These are phyloP conservation scores for carrot (Daucus carota) DNA, from an alignment of 129 eudicot genomes.

Conservation along the genomic window DNA sequence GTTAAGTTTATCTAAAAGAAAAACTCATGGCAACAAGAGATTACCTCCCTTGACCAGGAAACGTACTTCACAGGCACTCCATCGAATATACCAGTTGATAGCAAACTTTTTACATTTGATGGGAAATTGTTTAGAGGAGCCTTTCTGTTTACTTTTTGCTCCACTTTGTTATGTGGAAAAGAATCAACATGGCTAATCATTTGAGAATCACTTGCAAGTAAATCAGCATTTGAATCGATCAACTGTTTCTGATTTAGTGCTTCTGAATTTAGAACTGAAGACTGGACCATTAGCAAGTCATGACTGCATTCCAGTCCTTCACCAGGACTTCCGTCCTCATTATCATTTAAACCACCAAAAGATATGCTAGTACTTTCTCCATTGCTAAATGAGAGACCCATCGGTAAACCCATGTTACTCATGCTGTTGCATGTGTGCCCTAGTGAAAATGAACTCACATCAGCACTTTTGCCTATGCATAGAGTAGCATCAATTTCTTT, in stretches of 20 bases:
- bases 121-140: slow-evolving; percentile 77
- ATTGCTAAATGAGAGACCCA: slow-evolving; percentile 22
- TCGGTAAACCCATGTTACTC: slow-evolving; percentile 12
- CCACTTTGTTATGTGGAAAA: slow-evolving; percentile 16
- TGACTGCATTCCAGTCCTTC: slow-evolving; percentile 35
- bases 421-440: slow-evolving; percentile 15
- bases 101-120: slow-evolving; percentile 74
- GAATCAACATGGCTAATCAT: slow-evolving; percentile 20
- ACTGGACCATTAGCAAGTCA: slow-evolving; percentile 43
- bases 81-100: slow-evolving; percentile 79
- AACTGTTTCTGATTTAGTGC: slow-evolving; percentile 30
- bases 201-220: slow-evolving; percentile 23
- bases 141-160: slow-evolving; percentile 48
- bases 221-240: slow-evolving; percentile 32
- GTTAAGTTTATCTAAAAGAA: not conserved
- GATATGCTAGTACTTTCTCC: slow-evolving; percentile 36
- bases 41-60: slow-evolving; percentile 61
- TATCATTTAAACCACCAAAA: slow-evolving; percentile 31
- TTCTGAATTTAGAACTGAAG: slow-evolving; percentile 35
- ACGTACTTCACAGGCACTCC: slow-evolving; percentile 78
- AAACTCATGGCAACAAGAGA: not conserved
- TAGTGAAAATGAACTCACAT: not conserved
- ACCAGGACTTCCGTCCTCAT: not conserved
- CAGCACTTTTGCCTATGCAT: slow-evolving; percentile 24
- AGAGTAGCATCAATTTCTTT: slow-evolving; percentile 28